Percentiles rank a stretch among this genome's conserved stretches.
Evolutionary conservation across 2,329 filamentous ascomycete genomes (phyloP).

Genomic region (Penicillium sp.): DNA sequence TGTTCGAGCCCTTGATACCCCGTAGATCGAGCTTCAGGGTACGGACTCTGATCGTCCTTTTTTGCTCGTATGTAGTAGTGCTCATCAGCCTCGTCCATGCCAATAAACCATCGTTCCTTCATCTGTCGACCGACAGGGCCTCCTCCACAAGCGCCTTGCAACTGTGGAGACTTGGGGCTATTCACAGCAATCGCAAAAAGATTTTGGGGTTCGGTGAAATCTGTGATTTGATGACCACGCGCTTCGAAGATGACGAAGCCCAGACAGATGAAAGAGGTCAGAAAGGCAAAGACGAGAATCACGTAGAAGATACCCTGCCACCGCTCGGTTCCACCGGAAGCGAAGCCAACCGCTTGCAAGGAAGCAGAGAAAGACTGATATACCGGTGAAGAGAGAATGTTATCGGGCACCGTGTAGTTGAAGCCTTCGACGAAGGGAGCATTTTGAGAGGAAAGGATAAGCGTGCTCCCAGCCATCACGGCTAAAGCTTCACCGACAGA

Average conservation of each 20-base stretch:
- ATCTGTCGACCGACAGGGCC: constrained; percentile 57
- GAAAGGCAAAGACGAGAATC: constrained; percentile 65
- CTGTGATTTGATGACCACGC: constrained; percentile 65
- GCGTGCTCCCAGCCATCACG: constrained; percentile 67
- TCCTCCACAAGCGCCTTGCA: constrained; percentile 60
- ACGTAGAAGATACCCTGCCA: constrained; percentile 71
- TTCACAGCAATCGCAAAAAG: constrained; percentile 73
- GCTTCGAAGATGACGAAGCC: constrained; percentile 62
- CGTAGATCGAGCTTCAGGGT: not conserved
- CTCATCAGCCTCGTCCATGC: constrained; percentile 50
- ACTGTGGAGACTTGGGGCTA: constrained; percentile 53
- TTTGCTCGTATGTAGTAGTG: constrained; percentile 55
- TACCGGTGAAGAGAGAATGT: constrained; percentile 48
- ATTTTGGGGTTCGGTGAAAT: constrained; percentile 77
- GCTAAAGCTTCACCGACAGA: constrained; percentile 74
- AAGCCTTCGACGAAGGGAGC: constrained; percentile 64
- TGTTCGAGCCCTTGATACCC: constrained; percentile 8
- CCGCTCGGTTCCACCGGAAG: constrained; percentile 61
- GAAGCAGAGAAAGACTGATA: constrained; percentile 65
- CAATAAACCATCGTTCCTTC: constrained; percentile 48
- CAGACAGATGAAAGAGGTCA: constrained; percentile 67
- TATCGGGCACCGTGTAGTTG: constrained; percentile 43
- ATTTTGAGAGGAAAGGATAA: constrained; percentile 62
- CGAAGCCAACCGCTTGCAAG: constrained; percentile 68
- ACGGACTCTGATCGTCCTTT: constrained; percentile 23